Evolutionary conservation across 805 yeast species (phyloP), one percentile per base, ranked within the genome.

Genomic region (Komagataella pastoris): DNA sequence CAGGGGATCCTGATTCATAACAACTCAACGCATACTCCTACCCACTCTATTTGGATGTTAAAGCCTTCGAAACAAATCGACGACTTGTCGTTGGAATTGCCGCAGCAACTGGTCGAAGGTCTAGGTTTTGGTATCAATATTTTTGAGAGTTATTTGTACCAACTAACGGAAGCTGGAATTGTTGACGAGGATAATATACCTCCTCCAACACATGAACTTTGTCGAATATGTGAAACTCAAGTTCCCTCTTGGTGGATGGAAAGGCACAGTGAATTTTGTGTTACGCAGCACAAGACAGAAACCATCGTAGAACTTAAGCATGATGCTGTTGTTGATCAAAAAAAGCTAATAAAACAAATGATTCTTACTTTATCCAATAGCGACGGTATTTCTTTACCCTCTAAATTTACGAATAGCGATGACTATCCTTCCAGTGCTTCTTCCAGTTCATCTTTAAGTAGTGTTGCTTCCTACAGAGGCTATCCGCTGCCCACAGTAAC

Each of bases 211-310:
- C 75, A 81, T 52, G 88, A 86, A 44, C 69, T 93, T 36, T 93
- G 99, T 65, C 76, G 97, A 49, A 89, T 93, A 24, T 93, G 99
- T 66, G 99, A 93, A 61, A 80, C 81, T 30, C 77, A 77, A 49
- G 81, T 89, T n/a, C 97, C 96, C 3, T 85, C 89, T 3, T 93
- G 99, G 99, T 93, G 95, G 85, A 72, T 93, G 45, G 99, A 91
- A 59, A 76, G 83, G 49, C 99, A 93, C 66, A 83, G 91, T 1
- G 93, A 89, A 60, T 69, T 86, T 48, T 93, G 99, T 59, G 72
- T 86, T 24, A 77, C 87, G 43, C 97, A 90, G 63, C 96, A 89
- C 66, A 77, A 81, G 59, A 78, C 85, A 8, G 89, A 83, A 60
- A 89, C 88, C 57, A 81, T 82, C 40, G 79, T 91, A 7, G 87